phyloP scores from a whole-genome alignment of 177 flowering plant species.

The Vitis hybrid region DNA sequence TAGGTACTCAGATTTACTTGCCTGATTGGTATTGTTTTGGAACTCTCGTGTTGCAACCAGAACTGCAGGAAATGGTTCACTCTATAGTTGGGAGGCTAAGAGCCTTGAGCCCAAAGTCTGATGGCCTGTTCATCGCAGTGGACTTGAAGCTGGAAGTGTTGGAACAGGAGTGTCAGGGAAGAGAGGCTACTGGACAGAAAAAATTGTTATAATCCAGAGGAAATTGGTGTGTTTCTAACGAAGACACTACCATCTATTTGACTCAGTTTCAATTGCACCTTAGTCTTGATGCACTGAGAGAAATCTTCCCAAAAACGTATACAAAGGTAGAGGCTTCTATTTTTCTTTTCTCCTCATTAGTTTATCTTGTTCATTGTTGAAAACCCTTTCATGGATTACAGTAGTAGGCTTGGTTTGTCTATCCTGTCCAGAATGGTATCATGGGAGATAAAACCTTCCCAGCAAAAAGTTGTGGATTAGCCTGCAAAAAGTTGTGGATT shows the following conservation, averaged over 20 bases:
- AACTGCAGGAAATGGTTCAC: constrained; percentile 74
- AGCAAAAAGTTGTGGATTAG: too few relatives aligned
- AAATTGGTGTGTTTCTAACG: constrained; percentile 63
- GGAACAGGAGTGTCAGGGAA: constrained; percentile 29
- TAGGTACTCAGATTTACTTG: constrained; percentile 40
- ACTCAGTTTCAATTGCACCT: constrained; percentile 74
- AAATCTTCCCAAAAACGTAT: constrained; percentile 72
- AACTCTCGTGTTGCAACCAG: constrained; percentile 66
- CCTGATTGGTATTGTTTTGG: constrained; percentile 86
- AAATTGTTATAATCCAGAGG: constrained; percentile 66
- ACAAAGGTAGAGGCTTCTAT: constrained; percentile 54
- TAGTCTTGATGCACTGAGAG: constrained; percentile 65
- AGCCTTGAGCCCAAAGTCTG: constrained; percentile 64
- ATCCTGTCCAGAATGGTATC: too few relatives aligned
- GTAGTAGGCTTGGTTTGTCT: too few relatives aligned
- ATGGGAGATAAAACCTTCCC: too few relatives aligned
- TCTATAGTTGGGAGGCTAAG: constrained; percentile 71
- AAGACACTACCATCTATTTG: constrained; percentile 73
- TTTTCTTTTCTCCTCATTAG: neutral
- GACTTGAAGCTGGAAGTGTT: constrained; percentile 78
- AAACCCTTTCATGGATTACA: neutral
- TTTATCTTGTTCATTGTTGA: neutral
- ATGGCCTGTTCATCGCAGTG: constrained; percentile 76
- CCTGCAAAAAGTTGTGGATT: too few relatives aligned
- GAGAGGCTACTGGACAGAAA: constrained; percentile 63